phyloP scores from a whole-genome alignment of 495 filamentous ascomycete genomes.

The Xylaria curta region DNA sequence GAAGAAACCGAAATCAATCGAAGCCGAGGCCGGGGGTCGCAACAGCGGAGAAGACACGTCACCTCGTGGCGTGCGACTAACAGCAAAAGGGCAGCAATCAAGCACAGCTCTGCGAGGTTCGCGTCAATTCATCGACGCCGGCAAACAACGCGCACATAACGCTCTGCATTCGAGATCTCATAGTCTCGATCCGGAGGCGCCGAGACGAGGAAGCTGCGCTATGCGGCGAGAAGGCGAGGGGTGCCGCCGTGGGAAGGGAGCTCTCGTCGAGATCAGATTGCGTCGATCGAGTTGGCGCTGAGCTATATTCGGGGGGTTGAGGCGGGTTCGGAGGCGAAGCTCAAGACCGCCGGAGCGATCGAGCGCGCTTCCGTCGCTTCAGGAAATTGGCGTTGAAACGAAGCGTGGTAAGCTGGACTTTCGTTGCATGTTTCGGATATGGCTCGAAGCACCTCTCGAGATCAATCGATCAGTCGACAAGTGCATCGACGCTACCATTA shows the following conservation, averaged over 20 bases:
- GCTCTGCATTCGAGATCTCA: conserved; percentile 12
- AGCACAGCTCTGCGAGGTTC: conserved; percentile 17
- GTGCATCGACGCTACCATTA: conserved; percentile 18
- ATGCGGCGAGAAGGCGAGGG: conserved; percentile 22
- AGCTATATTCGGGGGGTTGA: conserved; percentile 13
- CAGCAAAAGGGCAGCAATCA: conserved; percentile 3
- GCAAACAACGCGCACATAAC: conserved; percentile 10
- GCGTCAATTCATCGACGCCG: conserved; percentile 23
- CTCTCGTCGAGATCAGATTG: conserved; percentile 25
- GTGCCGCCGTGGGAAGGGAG: conserved; percentile 26
- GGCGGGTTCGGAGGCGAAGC: conserved; percentile 5
- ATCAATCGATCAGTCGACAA: conserved; percentile 24
- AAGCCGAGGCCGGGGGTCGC: conserved; percentile 21
- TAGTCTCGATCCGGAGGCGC: conserved; percentile 19
- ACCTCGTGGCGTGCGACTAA: conserved; percentile 19
- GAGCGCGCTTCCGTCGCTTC: conserved; percentile 21
- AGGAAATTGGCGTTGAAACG: not conserved
- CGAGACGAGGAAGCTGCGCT: conserved; percentile 11
- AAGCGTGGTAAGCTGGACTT: not conserved
- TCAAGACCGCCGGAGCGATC: conserved; percentile 24
- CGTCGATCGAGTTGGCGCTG: conserved; percentile 25
- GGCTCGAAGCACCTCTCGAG: conserved; percentile 26
- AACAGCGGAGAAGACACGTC: conserved; percentile 25
- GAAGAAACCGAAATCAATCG: conserved; percentile 22
- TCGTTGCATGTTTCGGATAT: conserved; percentile 8